Percentiles rank a stretch among this genome's conserved stretches.
Evolutionary conservation across 2,329 filamentous ascomycete species (phyloP).

Genomic region (Pseudophaeomoniella oleicola): DNA sequence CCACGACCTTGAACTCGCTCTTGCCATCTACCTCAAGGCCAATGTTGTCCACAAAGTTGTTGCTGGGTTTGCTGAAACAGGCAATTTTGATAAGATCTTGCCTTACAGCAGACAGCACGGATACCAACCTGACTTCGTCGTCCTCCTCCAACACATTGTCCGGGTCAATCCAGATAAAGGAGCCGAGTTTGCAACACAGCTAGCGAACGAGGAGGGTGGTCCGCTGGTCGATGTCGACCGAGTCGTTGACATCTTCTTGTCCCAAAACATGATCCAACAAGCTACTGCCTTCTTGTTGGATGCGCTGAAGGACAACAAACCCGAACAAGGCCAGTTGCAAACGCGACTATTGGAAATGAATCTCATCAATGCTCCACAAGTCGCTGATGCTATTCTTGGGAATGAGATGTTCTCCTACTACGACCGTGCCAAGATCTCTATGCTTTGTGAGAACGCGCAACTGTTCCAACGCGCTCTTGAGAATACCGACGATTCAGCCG

Average conservation of each 20-base stretch:
- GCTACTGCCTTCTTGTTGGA: slow-evolving; percentile 96
- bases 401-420: slow-evolving; percentile 99
- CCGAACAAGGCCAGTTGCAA: slow-evolving; percentile 85
- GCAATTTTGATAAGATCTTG: slow-evolving; percentile 93
- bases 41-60: slow-evolving; percentile 89
- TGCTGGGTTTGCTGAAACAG: slow-evolving; percentile 84
- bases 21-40: slow-evolving; percentile 80
- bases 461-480: slow-evolving; percentile 78
- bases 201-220: slow-evolving; percentile 78
- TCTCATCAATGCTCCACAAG: slow-evolving; percentile 85
- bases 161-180: slow-evolving; percentile 86
- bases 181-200: slow-evolving; percentile 80
- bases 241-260: slow-evolving; percentile 95
- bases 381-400: slow-evolving; percentile 91
- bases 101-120: slow-evolving; percentile 73
- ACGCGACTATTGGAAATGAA: slow-evolving; percentile 98
- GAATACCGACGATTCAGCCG: slow-evolving; percentile 79
- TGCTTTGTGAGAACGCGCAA: slow-evolving; percentile 84
- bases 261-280: slow-evolving; percentile 94
- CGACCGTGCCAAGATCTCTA: slow-evolving; percentile 76
- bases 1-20: slow-evolving; percentile 76
- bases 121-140: slow-evolving; percentile 91
- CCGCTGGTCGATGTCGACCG: slow-evolving; percentile 84
- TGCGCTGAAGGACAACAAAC: slow-evolving; percentile 84
- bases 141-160: slow-evolving; percentile 81